Evolutionary conservation across 345 rosid genomes (phyloP).

Genomic region (Laguncularia racemosa): DNA sequence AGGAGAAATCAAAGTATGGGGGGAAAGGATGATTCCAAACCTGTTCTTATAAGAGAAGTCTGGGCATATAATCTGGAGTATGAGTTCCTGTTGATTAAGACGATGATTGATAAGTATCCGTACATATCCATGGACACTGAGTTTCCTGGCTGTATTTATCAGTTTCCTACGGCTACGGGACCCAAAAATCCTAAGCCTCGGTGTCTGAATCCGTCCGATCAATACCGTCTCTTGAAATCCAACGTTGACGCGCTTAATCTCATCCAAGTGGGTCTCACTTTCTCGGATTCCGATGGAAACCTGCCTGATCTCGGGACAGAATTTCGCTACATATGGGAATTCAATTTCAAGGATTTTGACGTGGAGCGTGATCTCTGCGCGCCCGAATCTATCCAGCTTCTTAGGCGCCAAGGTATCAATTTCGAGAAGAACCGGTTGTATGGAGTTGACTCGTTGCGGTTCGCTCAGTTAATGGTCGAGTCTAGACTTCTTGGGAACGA

Average conservation of each 20-base stretch:
- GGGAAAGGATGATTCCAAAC: too few relatives aligned
- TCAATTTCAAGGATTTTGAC: neutral
- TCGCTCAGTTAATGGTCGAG: neutral
- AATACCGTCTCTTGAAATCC: neutral
- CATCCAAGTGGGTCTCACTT: neutral
- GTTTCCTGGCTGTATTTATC: constrained; percentile 6
- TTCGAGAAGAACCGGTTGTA: neutral
- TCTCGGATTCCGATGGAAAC: neutral
- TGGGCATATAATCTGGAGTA: constrained; percentile 9
- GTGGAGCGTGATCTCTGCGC: neutral
- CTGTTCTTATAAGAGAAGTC: constrained; percentile 11
- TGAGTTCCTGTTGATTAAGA: constrained; percentile 6
- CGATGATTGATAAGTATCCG: constrained; percentile 5
- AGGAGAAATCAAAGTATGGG: too few relatives aligned
- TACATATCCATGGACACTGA: constrained; percentile 10
- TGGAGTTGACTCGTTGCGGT: neutral
- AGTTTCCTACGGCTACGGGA: too few relatives aligned
- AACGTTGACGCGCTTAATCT: neutral
- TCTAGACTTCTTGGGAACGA: neutral
- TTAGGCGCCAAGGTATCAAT: neutral
- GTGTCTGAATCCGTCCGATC: too few relatives aligned
- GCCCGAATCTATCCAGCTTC: neutral
- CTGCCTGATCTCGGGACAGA: neutral
- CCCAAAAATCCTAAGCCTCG: too few relatives aligned
- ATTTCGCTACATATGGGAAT: neutral